These are phyloP conservation scores for Gyrodon lividus DNA, from an alignment of 768 basidiomycete species.

Conservation along the genomic window DNA sequence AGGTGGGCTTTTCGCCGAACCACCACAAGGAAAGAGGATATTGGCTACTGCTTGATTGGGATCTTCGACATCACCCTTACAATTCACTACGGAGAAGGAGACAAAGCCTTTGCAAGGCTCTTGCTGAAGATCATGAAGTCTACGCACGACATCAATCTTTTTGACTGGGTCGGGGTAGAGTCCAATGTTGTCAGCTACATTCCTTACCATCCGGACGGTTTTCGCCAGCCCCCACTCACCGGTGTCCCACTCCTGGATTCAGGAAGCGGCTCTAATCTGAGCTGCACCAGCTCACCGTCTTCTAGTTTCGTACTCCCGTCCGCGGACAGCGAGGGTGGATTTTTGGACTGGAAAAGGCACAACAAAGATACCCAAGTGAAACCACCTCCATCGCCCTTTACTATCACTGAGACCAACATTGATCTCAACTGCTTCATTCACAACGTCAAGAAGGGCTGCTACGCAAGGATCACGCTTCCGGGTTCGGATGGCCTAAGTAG, in stretches of 20 bases:
- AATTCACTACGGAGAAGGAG: constrained; percentile 19
- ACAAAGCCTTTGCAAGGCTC: constrained; percentile 11
- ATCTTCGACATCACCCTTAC: constrained; percentile 12
- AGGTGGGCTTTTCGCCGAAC: constrained; percentile 1
- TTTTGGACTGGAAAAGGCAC: not conserved
- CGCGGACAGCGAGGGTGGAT: not conserved
- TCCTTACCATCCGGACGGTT: constrained; percentile 6
- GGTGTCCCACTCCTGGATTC: not conserved
- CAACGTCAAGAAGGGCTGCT: not conserved
- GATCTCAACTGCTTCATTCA: constrained; percentile 2
- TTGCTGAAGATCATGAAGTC: constrained; percentile 7
- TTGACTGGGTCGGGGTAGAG: constrained; percentile 11
- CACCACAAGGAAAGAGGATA: constrained; percentile 8
- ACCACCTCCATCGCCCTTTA: not conserved
- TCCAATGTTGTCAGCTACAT: constrained; percentile 3
- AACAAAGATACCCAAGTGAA: not conserved
- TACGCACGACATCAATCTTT: constrained; percentile 8
- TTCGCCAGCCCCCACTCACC: not conserved
- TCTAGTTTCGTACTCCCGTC: not conserved
- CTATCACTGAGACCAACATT: not conserved
- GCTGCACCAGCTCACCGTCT: not conserved
- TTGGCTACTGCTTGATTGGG: constrained; percentile 13
- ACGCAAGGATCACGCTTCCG: not conserved
- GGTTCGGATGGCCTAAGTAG: not conserved
- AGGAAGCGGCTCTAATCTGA: not conserved